Base-by-base conservation (phyloP, 2,329 filamentous ascomycete species). In the Phyllosticta ampelicida region DNA sequence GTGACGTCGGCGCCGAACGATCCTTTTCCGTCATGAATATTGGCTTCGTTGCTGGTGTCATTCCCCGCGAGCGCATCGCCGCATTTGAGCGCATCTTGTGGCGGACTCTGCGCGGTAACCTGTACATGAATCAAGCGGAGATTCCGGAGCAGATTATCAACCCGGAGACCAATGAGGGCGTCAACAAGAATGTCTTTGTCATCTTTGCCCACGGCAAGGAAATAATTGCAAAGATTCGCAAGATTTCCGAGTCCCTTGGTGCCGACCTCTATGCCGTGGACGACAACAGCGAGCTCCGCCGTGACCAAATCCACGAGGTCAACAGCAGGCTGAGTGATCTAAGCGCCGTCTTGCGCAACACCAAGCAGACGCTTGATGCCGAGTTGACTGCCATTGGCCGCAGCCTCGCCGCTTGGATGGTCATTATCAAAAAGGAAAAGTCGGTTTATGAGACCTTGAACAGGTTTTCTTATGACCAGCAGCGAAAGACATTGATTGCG, bases 51-150 rank as follows among this genome's bases (percentile, higher is more conserved):
- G 89, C 94, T 57, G 94, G 94, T 74, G 94, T 97, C 66, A 97
- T 99, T 66, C 84, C 89, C 44, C 85, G 94, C 57, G 92, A 97
- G 69, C 86, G 92, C 54, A 92, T 99, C 61, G 91, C 86, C 13
- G 89, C 92, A 23, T 99, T 99, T 70, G 95, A 99, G 77, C 87
- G 94, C 60, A 99, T 99, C 65, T 80, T 99, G 55, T 99, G 94
- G 94, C 85, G 94, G 68, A 96, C 95, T 0, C 83, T 99, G 49
- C 90, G 94, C 72, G 94, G 94, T 67, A 99, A 99, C 74, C 78
- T 99, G 63, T 99, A 97, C 80, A 99, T 99, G 94, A 99, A 99
- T 76, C 95, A 99, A 78, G 92, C 92, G 48, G 94, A 99, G 79
- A 99, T 99, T 62, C 86, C 90, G 8, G 92, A 99, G 72, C 85